These are phyloP conservation scores for Bretziella fagacearum DNA, from an alignment of 2,329 filamentous ascomycete genomes.

Conservation along the genomic window DNA sequence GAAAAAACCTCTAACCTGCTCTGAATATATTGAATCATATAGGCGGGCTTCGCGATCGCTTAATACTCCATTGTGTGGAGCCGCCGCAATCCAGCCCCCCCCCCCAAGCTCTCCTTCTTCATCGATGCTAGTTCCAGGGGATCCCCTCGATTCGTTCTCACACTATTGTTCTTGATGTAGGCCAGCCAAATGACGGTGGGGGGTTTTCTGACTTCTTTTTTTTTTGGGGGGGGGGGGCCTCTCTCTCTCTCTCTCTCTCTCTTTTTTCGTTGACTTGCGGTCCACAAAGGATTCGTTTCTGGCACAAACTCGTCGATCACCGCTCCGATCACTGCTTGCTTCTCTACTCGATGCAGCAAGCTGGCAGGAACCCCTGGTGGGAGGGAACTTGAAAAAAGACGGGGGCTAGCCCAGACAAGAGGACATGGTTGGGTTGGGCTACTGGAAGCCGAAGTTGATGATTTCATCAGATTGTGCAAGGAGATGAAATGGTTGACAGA, in stretches of 20 bases:
- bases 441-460: neutral
- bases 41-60: no score
- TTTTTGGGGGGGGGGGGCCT: no score
- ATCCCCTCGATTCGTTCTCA: no score
- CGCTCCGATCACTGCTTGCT: slow-evolving; percentile 1
- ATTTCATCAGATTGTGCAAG: neutral
- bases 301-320: neutral
- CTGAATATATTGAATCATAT: no score
- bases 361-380: neutral
- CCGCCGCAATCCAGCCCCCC: neutral
- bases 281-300: no score
- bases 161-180: no score
- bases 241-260: no score
- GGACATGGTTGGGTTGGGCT: neutral
- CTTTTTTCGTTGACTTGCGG: no score
- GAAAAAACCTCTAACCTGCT: no score
- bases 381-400: neutral
- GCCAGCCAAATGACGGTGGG: no score
- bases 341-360: neutral
- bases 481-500: neutral
- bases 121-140: neutral
- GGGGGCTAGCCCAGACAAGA: neutral
- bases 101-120: neutral
- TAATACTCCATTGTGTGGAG: neutral
- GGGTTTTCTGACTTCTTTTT: no score